These are phyloP conservation scores for Symbiodinium natans DNA, from an alignment of 73 alveolate genomes.

Conservation along the genomic window DNA sequence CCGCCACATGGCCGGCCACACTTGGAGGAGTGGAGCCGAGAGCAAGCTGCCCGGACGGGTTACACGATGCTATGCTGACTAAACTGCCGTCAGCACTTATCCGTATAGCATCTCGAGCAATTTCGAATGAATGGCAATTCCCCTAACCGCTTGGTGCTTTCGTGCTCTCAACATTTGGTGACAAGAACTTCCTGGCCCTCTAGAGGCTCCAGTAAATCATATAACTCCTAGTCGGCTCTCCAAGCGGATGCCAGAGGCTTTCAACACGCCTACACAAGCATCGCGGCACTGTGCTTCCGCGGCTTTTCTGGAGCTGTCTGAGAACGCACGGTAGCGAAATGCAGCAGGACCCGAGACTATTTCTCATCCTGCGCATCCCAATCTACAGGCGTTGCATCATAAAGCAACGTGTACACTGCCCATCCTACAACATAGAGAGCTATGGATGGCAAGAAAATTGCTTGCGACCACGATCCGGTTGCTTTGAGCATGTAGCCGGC, in stretches of 20 bases:
- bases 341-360: neutral
- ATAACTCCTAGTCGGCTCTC: too few species aligned
- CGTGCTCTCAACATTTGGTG: too few species aligned
- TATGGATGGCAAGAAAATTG: slow-evolving; percentile 66
- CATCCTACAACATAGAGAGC: slow-evolving; percentile 76
- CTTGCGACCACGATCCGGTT: slow-evolving; percentile 78
- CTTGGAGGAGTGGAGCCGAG: neutral
- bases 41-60: neutral
- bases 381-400: slow-evolving; percentile 69
- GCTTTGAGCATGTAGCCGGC: slow-evolving; percentile 76
- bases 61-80: too few species aligned
- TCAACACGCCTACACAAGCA: too few species aligned
- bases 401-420: slow-evolving; percentile 24
- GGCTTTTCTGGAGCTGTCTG: neutral
- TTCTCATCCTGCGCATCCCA: slow-evolving; percentile 19
- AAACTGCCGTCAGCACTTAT: too few species aligned
- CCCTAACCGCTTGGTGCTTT: too few species aligned
- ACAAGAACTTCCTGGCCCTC: too few species aligned
- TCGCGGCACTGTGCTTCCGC: too few species aligned
- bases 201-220: too few species aligned
- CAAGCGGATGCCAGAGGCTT: too few species aligned
- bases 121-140: too few species aligned
- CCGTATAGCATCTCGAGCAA: too few species aligned
- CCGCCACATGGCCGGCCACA: slow-evolving; percentile 26
- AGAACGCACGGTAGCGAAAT: neutral